A percentile compares a stretch with the other conserved stretches of the same genome.
phyloP scores from a whole-genome alignment of 1,284 basidiomycete species.

The Trichosporon inkin region DNA sequence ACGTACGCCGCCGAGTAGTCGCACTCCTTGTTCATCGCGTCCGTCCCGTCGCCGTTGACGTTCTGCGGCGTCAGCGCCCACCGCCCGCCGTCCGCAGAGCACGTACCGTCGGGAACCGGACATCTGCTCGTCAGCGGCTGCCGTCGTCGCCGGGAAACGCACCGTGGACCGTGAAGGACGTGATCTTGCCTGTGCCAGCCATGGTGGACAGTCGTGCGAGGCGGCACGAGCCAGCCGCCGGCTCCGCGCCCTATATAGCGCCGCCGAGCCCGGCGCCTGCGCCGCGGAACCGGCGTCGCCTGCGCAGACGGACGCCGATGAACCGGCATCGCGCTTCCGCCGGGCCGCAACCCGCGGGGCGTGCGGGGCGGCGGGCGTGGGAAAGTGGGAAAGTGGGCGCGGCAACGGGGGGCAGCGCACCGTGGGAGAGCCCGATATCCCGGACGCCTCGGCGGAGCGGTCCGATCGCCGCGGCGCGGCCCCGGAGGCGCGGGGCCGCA shows the following conservation, averaged over 20 bases:
- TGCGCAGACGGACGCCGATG: too few relatives aligned
- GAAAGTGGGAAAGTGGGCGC: too few relatives aligned
- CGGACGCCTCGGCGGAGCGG: too few relatives aligned
- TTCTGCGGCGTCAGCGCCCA: constrained; percentile 34
- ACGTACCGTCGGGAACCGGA: constrained; percentile 71
- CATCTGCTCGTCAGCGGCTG: constrained; percentile 54
- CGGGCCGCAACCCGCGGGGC: too few relatives aligned
- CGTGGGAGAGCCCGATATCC: too few relatives aligned
- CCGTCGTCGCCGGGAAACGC: constrained; percentile 15
- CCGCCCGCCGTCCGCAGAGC: neutral
- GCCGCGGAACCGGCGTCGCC: too few relatives aligned
- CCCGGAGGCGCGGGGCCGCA: too few relatives aligned
- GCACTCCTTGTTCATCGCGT: constrained; percentile 90
- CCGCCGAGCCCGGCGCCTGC: too few relatives aligned
- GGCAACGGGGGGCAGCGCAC: too few relatives aligned
- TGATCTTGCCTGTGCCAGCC: constrained; percentile 37
- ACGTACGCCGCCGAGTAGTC: constrained; percentile 94
- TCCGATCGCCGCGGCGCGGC: too few relatives aligned
- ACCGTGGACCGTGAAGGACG: constrained; percentile 49
- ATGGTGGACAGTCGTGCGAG: constrained; percentile 19
- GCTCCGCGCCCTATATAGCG: neutral
- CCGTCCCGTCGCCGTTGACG: constrained; percentile 78
- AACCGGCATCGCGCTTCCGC: too few relatives aligned
- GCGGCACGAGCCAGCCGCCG: neutral
- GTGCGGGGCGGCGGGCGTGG: too few relatives aligned